Evolutionary conservation across 192 early-diverging fungal genomes (phyloP), one percentile per base, ranked within the genome.

Genomic region (Coemansia sp.): DNA sequence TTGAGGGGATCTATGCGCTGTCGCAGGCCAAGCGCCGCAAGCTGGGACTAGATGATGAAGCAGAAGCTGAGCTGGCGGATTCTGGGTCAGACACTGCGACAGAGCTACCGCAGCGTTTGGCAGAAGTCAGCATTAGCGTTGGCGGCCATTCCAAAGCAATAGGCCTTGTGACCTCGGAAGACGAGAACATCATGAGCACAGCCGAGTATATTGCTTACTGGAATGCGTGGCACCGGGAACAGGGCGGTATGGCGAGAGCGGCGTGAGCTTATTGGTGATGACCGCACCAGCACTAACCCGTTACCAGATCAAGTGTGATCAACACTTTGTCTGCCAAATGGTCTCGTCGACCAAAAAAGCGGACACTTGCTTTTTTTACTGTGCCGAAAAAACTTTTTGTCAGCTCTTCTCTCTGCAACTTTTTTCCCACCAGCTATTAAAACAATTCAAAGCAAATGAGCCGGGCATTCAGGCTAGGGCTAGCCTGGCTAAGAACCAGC

Each of bases 181-280:
- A 78, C 34, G 75, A 78, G 37, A 59, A 44, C n/a, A 51, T 37
- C 11, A 78, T 78, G 75, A 21, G 70, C 21, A 58, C 64, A 7
- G 48, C 56, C 15, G 75, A 78, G 70, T 78, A 78, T 51, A 34
- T 66, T 0, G 59, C 60, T 6, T 78, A 78, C 70, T 78, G 75
- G 75, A 53, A 68, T 26, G 56, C 56, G 21, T 69, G 70, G 75
- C 75, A 67, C 38, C 59, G 44, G 44, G 18, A 3, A 12, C 58
- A 60, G 44, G 31, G 52, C 25, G 17, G 46, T 26, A 10, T 58
- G n/a, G 17, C 17, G 1, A 5, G 28, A 18, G 15, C 8, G 7
- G 40, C 11, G 2, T 44, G 40, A 44, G 15, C 14, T 4, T 44
- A n/a, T 44, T 34, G 31, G 31, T 8, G 31, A 34, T 34, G 31